Evolutionary conservation across 78 protist species (phyloP).

Genomic region (Acrasis kona): DNA sequence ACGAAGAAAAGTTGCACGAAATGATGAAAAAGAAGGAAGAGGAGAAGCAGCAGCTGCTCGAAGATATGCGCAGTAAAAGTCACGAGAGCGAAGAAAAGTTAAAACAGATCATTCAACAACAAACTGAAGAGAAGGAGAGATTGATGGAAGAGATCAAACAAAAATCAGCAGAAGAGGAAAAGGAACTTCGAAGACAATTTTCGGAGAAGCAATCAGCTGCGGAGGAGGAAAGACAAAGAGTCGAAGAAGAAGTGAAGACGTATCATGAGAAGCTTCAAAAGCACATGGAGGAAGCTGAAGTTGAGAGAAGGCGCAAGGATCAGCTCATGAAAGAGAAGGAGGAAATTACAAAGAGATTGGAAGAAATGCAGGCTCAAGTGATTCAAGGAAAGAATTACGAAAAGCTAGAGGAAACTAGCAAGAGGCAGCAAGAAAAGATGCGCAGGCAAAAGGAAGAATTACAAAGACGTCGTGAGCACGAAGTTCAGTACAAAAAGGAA

Average conservation of each 20-base stretch:
- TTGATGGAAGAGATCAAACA: background rate
- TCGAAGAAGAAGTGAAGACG: background rate
- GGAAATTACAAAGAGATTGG: background rate
- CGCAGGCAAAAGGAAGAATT: background rate
- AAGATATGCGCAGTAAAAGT: background rate
- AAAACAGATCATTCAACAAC: background rate
- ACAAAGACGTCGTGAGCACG: too few species aligned
- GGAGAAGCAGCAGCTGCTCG: slow-evolving; percentile 6
- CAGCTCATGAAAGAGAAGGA: background rate
- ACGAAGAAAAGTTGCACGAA: background rate
- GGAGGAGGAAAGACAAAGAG: background rate
- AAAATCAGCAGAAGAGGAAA: background rate
- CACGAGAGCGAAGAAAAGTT: background rate
- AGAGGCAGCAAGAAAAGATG: background rate
- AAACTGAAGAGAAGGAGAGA: background rate
- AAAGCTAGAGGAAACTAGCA: background rate
- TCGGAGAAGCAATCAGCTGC: background rate
- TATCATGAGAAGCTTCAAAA: background rate
- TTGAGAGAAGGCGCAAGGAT: background rate
- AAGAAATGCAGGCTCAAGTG: background rate
- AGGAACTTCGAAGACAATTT: background rate
- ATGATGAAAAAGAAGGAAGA: background rate
- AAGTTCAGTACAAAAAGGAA: background rate
- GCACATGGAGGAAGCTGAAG: background rate
- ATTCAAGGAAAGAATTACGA: background rate